These are phyloP conservation scores for Mortierella sp. DNA, from an alignment of 371 early-diverging fungal genomes.

Conservation along the genomic window DNA sequence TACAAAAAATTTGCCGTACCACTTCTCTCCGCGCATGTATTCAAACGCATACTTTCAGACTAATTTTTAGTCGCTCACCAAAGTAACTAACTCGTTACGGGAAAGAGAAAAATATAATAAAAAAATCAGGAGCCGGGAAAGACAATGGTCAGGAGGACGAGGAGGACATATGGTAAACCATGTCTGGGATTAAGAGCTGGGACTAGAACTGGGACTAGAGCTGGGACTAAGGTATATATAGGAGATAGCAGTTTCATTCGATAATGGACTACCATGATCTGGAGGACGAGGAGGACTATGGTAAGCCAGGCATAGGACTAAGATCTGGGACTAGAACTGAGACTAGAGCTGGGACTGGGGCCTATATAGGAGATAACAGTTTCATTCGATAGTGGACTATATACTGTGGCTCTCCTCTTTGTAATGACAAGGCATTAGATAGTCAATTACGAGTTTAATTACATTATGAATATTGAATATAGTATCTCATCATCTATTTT, in stretches of 20 bases:
- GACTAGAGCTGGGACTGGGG: neutral
- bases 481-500: neutral
- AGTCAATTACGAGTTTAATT: neutral
- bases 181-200: neutral
- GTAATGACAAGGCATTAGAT: neutral
- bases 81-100: too few relatives aligned
- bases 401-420: neutral
- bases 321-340: neutral
- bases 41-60: too few relatives aligned
- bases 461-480: constrained; percentile 6
- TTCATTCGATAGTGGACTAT: neutral
- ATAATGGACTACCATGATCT: too few relatives aligned
- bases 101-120: too few relatives aligned
- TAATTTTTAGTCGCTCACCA: too few relatives aligned
- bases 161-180: neutral
- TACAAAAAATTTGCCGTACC: too few relatives aligned
- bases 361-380: neutral
- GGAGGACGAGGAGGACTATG: too few relatives aligned
- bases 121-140: too few relatives aligned
- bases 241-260: neutral
- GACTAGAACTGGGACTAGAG: neutral
- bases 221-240: neutral
- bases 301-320: neutral
- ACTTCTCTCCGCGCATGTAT: too few relatives aligned
- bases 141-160: too few relatives aligned